phyloP scores from a whole-genome alignment of 306 rosid genomes.

The Quercus berberidifolia region DNA sequence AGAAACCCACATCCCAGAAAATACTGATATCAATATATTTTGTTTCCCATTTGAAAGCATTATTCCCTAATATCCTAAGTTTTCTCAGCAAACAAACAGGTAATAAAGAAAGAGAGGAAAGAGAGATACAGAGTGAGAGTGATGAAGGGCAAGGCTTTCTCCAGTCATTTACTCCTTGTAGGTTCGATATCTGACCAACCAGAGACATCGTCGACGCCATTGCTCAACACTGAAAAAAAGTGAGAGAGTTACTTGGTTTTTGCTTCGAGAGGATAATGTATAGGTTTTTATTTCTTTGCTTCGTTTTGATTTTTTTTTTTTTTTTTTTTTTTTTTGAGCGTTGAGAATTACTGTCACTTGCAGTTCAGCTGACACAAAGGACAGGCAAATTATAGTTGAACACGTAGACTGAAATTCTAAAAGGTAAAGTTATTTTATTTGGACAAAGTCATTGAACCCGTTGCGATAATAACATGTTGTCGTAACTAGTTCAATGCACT shows the following conservation, averaged over 20 bases:
- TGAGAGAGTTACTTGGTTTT: neutral
- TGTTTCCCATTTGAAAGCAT: neutral
- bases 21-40: neutral
- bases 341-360: neutral
- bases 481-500: too few species aligned
- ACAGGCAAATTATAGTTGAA: conserved; percentile 13
- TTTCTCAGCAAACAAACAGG: conserved; percentile 20
- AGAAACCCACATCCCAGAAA: neutral
- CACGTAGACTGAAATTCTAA: neutral
- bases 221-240: neutral
- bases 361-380: neutral
- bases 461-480: too few species aligned
- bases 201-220: conserved; percentile 62
- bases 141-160: conserved; percentile 33
- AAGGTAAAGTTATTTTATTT: neutral
- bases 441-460: too few species aligned
- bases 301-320: neutral
- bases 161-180: conserved; percentile 36
- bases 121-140: conserved; percentile 32
- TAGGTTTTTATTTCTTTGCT: neutral
- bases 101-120: conserved; percentile 9
- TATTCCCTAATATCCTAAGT: neutral
- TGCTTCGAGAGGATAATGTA: conserved; percentile 5
- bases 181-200: conserved; percentile 40
- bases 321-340: neutral